Base-by-base conservation (phyloP, 768 basidiomycete species). In the Amanita molliuscula region DNA sequence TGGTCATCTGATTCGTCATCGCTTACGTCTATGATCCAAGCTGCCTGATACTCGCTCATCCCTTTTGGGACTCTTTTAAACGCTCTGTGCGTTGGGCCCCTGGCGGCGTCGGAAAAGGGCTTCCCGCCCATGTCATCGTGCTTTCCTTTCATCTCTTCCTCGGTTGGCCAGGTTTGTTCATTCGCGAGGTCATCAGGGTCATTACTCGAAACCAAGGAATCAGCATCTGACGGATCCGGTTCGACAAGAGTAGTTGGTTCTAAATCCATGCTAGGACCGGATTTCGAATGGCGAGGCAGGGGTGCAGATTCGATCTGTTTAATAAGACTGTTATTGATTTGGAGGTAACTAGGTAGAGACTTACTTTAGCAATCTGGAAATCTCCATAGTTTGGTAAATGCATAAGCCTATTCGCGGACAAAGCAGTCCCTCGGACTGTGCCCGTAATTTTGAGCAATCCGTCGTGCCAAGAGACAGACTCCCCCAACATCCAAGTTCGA, bases 151-250 rank as follows among this genome's bases (percentile, higher is more conserved):
- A 97, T 89, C 63, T 97, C 95, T 60, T 97, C 95, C 62, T 97
- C 92, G 0, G 92, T 95, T 0, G 95, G 95, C 94, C 95, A 97
- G 0, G 95, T 99, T 64, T 99, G 95, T 59, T 99, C 95, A 61
- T 95, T 96, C 31, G 76, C 80, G 65, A 96, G 75, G 50, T 89
- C 83, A 58, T 97, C 93, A 3, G 86, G 88, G 20, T 88, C 81
- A 62, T 95, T 93, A 44, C 77, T 83, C 1, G 91, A 92, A 10
- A 88, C 77, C 44, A 97, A 68, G 5, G 92, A 92, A 63, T 97
- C 94, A 0, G 85, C 88, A 1, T 79, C 72, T 0, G 78, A 73
- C 0, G 71, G 59, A 45, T 77, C 69, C 0, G 84, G 82, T 58
- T 84, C 81, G 0, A 82, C 84, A 13, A 95, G 63, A 33, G 82